phyloP scores from a whole-genome alignment of 2,329 filamentous ascomycete species.

The Chrysosporium queenslandicum region DNA sequence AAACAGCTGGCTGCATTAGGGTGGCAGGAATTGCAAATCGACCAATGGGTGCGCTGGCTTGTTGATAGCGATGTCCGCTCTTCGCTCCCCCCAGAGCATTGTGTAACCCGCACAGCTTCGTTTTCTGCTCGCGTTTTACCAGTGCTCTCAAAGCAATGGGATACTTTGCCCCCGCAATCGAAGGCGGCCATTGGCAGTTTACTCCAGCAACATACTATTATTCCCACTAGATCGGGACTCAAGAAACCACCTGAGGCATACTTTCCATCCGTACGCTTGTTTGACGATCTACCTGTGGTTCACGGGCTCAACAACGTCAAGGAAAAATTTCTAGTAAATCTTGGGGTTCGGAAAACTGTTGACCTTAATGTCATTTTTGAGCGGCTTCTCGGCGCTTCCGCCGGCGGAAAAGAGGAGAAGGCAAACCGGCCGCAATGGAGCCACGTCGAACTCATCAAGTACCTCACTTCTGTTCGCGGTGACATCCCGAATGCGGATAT shows the following conservation, averaged over 20 bases:
- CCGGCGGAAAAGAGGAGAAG: conserved; percentile 38
- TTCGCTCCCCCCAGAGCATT: conserved; percentile 52
- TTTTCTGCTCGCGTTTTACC: conserved; percentile 70
- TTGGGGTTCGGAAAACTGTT: conserved; percentile 91
- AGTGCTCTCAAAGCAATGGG: conserved; percentile 83
- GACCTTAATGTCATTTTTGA: conserved; percentile 91
- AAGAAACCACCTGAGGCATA: conserved; percentile 75
- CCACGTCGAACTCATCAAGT: conserved; percentile 88
- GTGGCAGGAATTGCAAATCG: conserved; percentile 75
- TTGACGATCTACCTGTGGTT: conserved; percentile 82
- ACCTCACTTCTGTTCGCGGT: conserved; percentile 76
- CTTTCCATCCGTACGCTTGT: conserved; percentile 85
- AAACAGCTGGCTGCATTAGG: conserved; percentile 68
- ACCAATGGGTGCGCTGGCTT: conserved; percentile 76
- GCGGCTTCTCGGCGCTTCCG: conserved; percentile 58
- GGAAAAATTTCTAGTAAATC: conserved; percentile 71
- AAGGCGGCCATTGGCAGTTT: conserved; percentile 56
- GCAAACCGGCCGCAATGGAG: conserved; percentile 58
- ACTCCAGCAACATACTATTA: conserved; percentile 59
- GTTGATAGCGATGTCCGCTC: conserved; percentile 55
- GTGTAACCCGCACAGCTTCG: conserved; percentile 58
- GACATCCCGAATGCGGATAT: conserved; percentile 82
- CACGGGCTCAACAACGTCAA: conserved; percentile 68
- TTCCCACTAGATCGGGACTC: conserved; percentile 85
- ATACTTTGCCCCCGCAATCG: conserved; percentile 57